Base-by-base conservation (phyloP, 2,329 filamentous ascomycete genomes). In the Cytospora chrysosperma region DNA sequence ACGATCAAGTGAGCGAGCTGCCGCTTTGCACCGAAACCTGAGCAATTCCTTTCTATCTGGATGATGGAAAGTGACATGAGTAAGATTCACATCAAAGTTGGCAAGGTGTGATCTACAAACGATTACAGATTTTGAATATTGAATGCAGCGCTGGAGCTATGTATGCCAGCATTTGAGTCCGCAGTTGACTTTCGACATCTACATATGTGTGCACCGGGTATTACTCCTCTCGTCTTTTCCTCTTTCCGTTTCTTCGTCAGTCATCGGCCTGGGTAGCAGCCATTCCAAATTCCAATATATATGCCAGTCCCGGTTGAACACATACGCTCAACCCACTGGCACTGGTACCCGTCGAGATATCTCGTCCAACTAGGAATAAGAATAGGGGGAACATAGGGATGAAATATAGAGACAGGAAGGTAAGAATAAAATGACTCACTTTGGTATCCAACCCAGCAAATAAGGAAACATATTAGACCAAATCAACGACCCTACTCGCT, bases 121-220 rank as follows among this genome's bases (percentile, higher is more conserved):
- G n/a, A n/a, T 12, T n/a, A 47, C 1, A 10, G 19, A 5, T 24
- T 9, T 40, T 15, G 9, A 34, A n/a, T n/a, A n/a, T n/a, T n/a
- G n/a, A 47, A 24, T 12, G n/a, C 43, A 47, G n/a, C 13, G 43
- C 43, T 47, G n/a, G 43, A 24, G 43, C n/a, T 13, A 24, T 47
- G 3, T 13, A 24, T 47, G 43, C 43, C 43, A 47, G 43, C 43
- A 47, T 47, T 5, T 24, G 43, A 40, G 43, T 47, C n/a, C 24
- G n/a, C 43, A 47, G 7, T 58, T 34, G n/a, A 17, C 9, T 58
- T 50, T 19, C 12, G 21, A 58, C 56, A 58, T 58, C 13, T 58
- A 50, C 56, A 58, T 26, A 30, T 24, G 47, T 56, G n/a, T 19
- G 13, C 56, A 30, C 43, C 28, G 43, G 28, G 43, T 49, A 49